These are phyloP conservation scores for Salix koriyanagi DNA, from an alignment of 345 rosid species.

Conservation along the genomic window DNA sequence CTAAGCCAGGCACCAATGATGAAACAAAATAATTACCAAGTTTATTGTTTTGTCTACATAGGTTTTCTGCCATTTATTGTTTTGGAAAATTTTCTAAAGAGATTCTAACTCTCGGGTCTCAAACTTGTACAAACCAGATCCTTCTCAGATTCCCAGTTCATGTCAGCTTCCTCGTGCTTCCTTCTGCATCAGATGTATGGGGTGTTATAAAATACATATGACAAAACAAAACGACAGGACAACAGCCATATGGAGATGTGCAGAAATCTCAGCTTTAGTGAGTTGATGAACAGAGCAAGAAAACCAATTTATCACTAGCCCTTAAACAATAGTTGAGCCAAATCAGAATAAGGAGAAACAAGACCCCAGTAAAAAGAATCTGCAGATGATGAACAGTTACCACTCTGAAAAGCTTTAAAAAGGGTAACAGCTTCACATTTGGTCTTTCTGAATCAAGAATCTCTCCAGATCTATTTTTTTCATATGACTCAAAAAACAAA, in stretches of 20 bases:
- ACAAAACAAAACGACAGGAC: background rate
- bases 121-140: constrained; percentile 12
- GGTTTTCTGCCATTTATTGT: constrained; percentile 20
- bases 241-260: background rate
- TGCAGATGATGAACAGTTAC: background rate
- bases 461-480: background rate
- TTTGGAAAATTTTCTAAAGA: constrained; percentile 8
- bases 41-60: constrained; percentile 9
- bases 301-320: background rate
- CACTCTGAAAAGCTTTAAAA: background rate
- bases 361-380: background rate
- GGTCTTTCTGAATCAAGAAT: background rate
- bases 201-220: background rate
- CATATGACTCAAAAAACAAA: background rate
- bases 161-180: background rate
- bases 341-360: background rate
- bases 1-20: constrained; percentile 11
- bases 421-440: background rate
- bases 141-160: constrained; percentile 9
- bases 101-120: constrained; percentile 8
- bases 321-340: background rate
- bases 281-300: background rate
- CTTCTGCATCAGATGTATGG: constrained; percentile 23
- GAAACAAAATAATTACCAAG: constrained; percentile 14
- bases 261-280: background rate